phyloP scores from a whole-genome alignment of 2,329 filamentous ascomycete genomes.

The Diaporthe sp. region DNA sequence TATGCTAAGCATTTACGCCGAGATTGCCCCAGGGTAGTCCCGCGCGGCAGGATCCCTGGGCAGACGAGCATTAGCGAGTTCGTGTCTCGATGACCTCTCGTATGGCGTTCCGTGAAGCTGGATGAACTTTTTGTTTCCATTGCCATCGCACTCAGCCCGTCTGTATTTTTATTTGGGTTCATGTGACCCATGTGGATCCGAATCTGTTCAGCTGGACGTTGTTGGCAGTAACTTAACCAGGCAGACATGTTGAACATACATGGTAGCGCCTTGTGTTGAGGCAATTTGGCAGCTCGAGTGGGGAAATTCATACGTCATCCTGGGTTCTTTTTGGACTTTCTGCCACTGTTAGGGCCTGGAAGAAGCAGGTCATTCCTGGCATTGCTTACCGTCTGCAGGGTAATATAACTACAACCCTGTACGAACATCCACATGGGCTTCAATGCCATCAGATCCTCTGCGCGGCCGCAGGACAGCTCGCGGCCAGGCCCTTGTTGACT shows the following conservation, averaged over 20 bases:
- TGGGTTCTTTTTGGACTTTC: background rate
- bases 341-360: background rate
- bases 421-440: background rate
- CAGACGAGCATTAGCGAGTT: background rate
- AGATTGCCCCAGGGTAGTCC: conserved; percentile 25
- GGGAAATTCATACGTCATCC: background rate
- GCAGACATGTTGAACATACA: background rate
- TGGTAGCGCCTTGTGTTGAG: background rate
- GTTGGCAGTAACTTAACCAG: no score
- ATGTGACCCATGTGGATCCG: background rate
- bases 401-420: background rate
- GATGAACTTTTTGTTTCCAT: no score
- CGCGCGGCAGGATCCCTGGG: conserved; percentile 14
- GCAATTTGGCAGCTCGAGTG: conserved; percentile 1
- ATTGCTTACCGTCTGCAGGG: background rate
- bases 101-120: background rate
- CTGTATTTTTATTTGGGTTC: no score
- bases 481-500: background rate
- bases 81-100: background rate
- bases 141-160: background rate
- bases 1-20: conserved; percentile 29
- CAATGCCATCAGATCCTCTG: background rate
- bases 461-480: background rate
- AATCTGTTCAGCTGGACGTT: no score
- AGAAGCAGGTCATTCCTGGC: background rate